These are phyloP conservation scores for Pichia heedii DNA, from an alignment of 805 yeast species.

Conservation along the genomic window DNA sequence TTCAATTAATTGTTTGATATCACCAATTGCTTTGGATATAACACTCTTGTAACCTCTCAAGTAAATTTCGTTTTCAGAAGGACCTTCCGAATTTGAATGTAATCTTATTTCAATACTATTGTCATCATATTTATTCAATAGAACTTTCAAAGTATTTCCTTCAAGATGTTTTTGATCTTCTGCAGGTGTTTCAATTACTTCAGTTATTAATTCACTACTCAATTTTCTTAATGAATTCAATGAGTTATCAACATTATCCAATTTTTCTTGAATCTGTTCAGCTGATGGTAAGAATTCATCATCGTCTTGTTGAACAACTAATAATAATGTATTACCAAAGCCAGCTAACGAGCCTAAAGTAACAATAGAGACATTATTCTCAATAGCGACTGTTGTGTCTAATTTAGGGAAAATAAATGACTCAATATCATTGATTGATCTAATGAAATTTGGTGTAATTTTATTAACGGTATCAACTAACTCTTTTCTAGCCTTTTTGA, in stretches of 20 bases:
- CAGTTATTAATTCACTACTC: conserved; percentile 43
- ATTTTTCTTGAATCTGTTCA: conserved; percentile 46
- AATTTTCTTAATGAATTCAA: conserved; percentile 51
- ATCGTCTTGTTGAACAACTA: conserved; percentile 43
- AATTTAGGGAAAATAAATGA: conserved; percentile 45
- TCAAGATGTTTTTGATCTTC: conserved; percentile 50
- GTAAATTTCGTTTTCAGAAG: conserved; percentile 42
- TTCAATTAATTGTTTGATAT: conserved; percentile 44
- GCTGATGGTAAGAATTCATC: conserved; percentile 69
- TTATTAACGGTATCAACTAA: conserved; percentile 67
- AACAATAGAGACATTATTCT: conserved; percentile 45
- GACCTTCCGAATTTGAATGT: conserved; percentile 33
- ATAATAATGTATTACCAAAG: conserved; percentile 38
- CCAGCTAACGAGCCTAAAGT: conserved; percentile 45
- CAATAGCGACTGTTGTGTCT: conserved; percentile 33
- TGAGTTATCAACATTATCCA: conserved; percentile 45
- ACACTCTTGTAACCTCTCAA: conserved; percentile 64
- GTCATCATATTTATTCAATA: conserved; percentile 25
- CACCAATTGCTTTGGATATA: conserved; percentile 45
- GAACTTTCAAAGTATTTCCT: conserved; percentile 46
- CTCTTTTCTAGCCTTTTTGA: conserved; percentile 56
- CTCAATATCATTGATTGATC: conserved; percentile 55
- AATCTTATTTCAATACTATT: conserved; percentile 37
- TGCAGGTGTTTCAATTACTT: conserved; percentile 41
- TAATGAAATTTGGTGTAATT: conserved; percentile 58